Conservation (phyloP, 257 asterid genomes). For the Lithospermum erythrorhizon region DNA sequence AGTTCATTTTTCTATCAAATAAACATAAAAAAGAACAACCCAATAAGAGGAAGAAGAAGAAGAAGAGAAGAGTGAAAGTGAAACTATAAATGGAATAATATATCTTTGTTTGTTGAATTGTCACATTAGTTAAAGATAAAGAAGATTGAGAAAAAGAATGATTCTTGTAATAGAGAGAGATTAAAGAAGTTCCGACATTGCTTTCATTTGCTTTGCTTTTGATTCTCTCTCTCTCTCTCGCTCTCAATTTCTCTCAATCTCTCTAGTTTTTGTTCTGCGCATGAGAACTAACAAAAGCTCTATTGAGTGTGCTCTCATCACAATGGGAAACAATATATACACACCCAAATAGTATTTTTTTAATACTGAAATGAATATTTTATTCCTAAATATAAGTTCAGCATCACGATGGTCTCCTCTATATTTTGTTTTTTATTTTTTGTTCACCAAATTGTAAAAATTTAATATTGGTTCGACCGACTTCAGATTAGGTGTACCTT, state of each 20-base stretch:
- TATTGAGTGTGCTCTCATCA: too few relatives aligned
- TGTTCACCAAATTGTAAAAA: too few relatives aligned
- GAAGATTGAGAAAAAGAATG: conserved; percentile 4
- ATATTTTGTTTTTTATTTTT: too few relatives aligned
- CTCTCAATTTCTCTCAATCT: too few relatives aligned
- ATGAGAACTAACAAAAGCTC: too few relatives aligned
- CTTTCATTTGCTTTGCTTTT: conserved; percentile 32
- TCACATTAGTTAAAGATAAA: conserved; percentile 8
- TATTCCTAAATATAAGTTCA: too few relatives aligned
- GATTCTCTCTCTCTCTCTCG: neutral
- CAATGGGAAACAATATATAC: too few relatives aligned
- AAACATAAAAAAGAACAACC: conserved; percentile 12
- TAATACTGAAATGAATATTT: too few relatives aligned
- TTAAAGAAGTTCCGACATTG: conserved; percentile 38
- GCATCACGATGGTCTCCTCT: too few relatives aligned
- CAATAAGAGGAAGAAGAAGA: conserved; percentile 5
- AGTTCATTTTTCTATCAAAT: conserved; percentile 25
- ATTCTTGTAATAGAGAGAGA: conserved; percentile 15
- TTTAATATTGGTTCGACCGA: too few relatives aligned
- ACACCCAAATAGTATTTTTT: too few relatives aligned
- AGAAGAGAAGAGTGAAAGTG: conserved; percentile 5
- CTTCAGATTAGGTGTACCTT: too few relatives aligned
- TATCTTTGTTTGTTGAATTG: neutral
- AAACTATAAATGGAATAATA: conserved; percentile 1
- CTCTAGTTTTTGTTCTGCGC: neutral